Base-by-base conservation (phyloP, 2,329 filamentous ascomycete genomes). In the Stagonosporopsis chrysanthemi region DNA sequence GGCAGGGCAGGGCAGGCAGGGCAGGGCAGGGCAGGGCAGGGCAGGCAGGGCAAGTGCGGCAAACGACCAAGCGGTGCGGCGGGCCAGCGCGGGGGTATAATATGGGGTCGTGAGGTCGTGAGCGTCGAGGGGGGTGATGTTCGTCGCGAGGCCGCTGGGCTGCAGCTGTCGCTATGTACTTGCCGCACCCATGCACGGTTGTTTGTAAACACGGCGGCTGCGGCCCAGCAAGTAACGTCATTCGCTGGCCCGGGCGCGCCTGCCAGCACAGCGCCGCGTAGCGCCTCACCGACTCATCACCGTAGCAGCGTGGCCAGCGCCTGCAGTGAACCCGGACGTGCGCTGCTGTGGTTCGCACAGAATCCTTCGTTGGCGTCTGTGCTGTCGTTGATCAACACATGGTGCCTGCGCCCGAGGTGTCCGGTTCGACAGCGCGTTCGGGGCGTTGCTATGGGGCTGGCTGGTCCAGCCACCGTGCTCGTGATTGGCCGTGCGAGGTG, bases 21-120 rank as follows among this genome's bases (percentile, higher is more conserved):
- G n/a, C n/a, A n/a, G n/a, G n/a, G n/a, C n/a, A n/a, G n/a, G n/a
- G n/a, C n/a, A n/a, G n/a, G n/a, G n/a, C n/a, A n/a, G n/a, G n/a
- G n/a, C n/a, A n/a, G n/a, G n/a, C n/a, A n/a, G n/a, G n/a, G n/a
- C n/a, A n/a, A n/a, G n/a, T 49, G 53, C 40, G 52, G 54, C 26
- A 55, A 58, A 60, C 53, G 64, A 50, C 45, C 38, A 55, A 64
- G 33, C 38, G 47, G 56, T 64, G 66, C 64, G 68, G 74, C 74
- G 73, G 60, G 64, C 73, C 72, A 70, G 72, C 73, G 74, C 74
- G 51, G 46, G 63, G 69, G 66, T 68, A 67, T 65, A 60, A 70
- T 65, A 64, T 19, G 54, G 55, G 50, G 64, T 71, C 68, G 68
- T 71, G 63, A 65, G 60, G 59, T 73, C 61, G 65, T 65, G 67